Evolutionary conservation across 176 grass and related monocot genomes (phyloP), one percentile per base, ranked within the genome.

Genomic region (Alopecurus myosuroides): DNA sequence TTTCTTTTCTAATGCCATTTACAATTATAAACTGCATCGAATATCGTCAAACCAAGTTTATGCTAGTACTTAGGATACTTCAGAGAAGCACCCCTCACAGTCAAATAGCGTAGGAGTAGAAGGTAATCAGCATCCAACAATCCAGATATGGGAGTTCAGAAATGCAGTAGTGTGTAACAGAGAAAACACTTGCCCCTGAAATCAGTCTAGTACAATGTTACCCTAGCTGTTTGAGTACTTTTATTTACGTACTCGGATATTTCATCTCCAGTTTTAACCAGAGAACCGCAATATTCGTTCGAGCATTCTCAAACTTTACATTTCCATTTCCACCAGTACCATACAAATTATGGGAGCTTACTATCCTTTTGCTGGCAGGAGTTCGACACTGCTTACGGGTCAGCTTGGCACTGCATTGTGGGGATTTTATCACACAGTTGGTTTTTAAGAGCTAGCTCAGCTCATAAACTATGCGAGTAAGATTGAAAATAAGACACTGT

Each of bases 341-440:
- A 52, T 52, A 42, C 23, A 50, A 64, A 70, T 82, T 70, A 78
- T 68, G 71, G 57, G 65, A 75, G 33, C 70, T 77, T 45, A 20
- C 31, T n/a, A 77, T 85, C 75, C 70, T 72, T 64, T 76, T 76
- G 44, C 67, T 94, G 81, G 35, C 91, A 98, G 97, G 97, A 98
- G 49, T 98, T 95, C 49, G 97, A 96, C 63, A 75, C 85, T n/a
- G 74, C 93, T 28, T 98, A 96, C 48, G 97, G 93, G 6, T 86
- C 97, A 80, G 97, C 93, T 78, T 98, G 97, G 97, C 97, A 98
- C 81, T 98, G 93, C 91, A 98, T 98, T 63, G 93, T 98, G 23
- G 97, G 97, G 55, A 96, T n/a, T n/a, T n/a, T n/a, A n/a, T n/a
- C n/a, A n/a, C n/a, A n/a, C n/a, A n/a, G n/a, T n/a, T n/a, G n/a